Evolutionary conservation across 2,329 filamentous ascomycete species (phyloP).

Genomic region (Tolypocladium inflatum): DNA sequence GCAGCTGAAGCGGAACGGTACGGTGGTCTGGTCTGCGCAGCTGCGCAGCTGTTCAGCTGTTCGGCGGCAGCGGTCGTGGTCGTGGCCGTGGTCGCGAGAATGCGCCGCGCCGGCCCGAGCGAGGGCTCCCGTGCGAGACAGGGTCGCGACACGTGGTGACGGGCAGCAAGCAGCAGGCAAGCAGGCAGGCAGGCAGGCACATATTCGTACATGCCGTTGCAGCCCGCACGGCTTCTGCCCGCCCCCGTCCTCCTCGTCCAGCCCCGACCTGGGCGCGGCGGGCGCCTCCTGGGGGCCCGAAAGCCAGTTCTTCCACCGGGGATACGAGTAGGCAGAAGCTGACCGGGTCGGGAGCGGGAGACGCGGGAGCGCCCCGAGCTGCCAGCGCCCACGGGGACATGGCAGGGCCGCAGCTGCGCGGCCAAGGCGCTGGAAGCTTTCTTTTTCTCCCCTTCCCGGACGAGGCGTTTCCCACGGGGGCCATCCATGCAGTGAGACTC

Average conservation of each 20-base stretch:
- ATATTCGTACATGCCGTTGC: background rate
- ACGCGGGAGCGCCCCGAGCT: background rate
- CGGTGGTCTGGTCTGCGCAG: background rate
- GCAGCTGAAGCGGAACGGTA: background rate
- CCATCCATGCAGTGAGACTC: constrained; percentile 1
- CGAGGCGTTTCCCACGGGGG: background rate
- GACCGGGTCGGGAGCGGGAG: background rate
- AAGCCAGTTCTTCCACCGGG: background rate
- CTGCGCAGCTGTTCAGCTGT: background rate
- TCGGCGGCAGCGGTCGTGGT: no score
- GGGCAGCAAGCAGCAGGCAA: background rate
- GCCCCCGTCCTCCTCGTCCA: background rate
- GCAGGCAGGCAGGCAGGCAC: background rate
- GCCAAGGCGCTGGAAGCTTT: background rate
- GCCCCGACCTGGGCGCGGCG: background rate
- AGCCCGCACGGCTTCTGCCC: background rate
- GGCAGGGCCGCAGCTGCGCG: background rate
- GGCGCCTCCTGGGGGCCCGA: background rate
- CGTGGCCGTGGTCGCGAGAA: background rate
- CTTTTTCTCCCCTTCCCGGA: background rate
- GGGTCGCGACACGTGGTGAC: background rate
- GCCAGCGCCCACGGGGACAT: background rate
- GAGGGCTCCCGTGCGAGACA: background rate
- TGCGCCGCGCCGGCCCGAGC: background rate
- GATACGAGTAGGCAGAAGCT: background rate